Evolutionary conservation across 306 rosid species (phyloP).

Genomic region (Cucumis melo): DNA sequence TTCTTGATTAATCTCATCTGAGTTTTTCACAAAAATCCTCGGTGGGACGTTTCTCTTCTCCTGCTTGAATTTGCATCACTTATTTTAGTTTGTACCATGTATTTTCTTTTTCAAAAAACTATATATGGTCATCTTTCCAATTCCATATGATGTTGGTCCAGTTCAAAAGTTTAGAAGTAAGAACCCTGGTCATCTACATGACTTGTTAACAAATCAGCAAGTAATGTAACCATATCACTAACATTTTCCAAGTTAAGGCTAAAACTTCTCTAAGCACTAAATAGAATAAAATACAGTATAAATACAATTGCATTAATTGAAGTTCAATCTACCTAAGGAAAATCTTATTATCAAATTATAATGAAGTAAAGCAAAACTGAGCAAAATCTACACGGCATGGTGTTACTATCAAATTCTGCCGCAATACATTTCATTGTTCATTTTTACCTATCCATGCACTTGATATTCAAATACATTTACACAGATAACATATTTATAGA

Average conservation of each 20-base stretch:
- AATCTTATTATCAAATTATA: not conserved
- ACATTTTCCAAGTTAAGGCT: not conserved
- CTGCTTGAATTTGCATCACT: no score
- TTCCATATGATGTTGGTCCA: not conserved
- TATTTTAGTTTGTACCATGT: not conserved
- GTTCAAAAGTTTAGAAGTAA: not conserved
- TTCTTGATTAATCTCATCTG: no score
- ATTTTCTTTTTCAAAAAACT: not conserved
- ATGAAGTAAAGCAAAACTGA: not conserved
- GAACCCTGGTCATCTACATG: not conserved
- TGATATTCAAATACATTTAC: not conserved
- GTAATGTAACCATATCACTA: not conserved
- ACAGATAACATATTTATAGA: not conserved
- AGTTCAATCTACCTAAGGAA: not conserved
- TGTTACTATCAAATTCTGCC: not conserved
- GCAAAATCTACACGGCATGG: not conserved
- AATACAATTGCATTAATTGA: not conserved
- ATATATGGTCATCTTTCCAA: not conserved
- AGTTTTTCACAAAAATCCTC: no score
- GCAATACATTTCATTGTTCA: not conserved
- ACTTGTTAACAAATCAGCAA: not conserved
- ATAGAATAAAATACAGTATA: not conserved
- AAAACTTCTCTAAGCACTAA: not conserved
- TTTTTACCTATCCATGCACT: not conserved
- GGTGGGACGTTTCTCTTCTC: no score